Evolutionary conservation across 352 stramenopile species (phyloP).

Genomic region (Phytophthora sp.): DNA sequence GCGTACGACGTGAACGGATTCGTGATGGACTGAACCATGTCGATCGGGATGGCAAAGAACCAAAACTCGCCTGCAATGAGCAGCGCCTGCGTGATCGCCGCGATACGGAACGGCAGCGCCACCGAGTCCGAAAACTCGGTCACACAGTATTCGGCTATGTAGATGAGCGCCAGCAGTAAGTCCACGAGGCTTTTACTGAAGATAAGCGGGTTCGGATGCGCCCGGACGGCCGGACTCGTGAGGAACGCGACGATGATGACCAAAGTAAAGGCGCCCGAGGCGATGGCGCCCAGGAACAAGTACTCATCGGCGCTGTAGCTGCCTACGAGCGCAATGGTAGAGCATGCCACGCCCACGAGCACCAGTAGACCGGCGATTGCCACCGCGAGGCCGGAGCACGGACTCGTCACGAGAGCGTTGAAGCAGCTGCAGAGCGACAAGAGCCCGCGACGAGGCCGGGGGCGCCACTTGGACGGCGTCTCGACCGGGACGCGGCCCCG

Average conservation of each 20-base stretch:
- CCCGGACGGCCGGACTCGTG: conserved; percentile 56
- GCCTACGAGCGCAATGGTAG: conserved; percentile 39
- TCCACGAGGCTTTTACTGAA: conserved; percentile 90
- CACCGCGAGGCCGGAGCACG: conserved; percentile 41
- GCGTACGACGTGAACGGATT: conserved; percentile 91
- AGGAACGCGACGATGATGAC: conserved; percentile 78
- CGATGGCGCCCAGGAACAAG: conserved; percentile 74
- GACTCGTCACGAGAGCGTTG: conserved; percentile 20
- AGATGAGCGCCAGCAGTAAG: conserved; percentile 69
- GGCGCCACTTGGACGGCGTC: conserved; percentile 41
- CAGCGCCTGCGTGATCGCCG: conserved; percentile 74
- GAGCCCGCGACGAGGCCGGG: too few species aligned
- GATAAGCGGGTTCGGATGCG: conserved; percentile 86
- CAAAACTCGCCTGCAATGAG: conserved; percentile 88
- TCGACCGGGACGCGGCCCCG: conserved; percentile 53
- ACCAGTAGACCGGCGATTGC: conserved; percentile 45
- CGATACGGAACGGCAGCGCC: conserved; percentile 63
- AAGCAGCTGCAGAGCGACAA: conserved; percentile 37
- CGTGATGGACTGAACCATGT: conserved; percentile 90
- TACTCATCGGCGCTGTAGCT: conserved; percentile 59
- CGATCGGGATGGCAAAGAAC: conserved; percentile 90
- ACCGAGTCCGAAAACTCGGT: conserved; percentile 70
- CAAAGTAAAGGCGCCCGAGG: conserved; percentile 74
- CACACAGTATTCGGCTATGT: conserved; percentile 77
- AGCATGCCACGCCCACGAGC: conserved; percentile 44